Evolutionary conservation across 768 basidiomycete species (phyloP), one percentile per base, ranked within the genome.

Genomic region (Lactarius pseudohatsudake): DNA sequence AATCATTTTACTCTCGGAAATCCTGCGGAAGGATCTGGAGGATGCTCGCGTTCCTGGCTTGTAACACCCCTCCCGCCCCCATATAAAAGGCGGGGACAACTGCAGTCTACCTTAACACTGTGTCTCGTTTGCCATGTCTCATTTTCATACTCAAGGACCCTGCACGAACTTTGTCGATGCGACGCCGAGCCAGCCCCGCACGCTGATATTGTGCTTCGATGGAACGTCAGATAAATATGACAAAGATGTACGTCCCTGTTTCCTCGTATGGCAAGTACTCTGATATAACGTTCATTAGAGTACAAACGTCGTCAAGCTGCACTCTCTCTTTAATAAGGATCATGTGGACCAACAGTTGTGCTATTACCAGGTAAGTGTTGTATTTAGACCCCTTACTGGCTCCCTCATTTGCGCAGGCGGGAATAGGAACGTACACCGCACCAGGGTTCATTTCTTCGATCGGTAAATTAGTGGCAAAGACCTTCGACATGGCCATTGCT

Each of bases 401-500:
- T 64, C 20, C 26, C 30, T 18, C 61, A 7, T 32, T 41, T 13
- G 5, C 28, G 18, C 53, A 40, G 38, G 38, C 38, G 0, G 38
- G 38, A 15, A 10, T 40, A 15, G 38, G 38, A 40, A 40, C 38
- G 38, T 40, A 40, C 76, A 77, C 86, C 79, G 72, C 79, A 79
- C 86, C 89, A 1, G 87, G 89, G 0, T 80, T 84, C 16, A 86
- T 91, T n/a, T 82, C 85, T 1, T 86, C 89, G 1, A 1, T 86
- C 15, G 11, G 84, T 69, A 74, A 79, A 53, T 83, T 84, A 83
- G 69, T 79, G 0, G 89, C 88, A 10, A 86, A 85, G 71, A 72
- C 87, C 15, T 65, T 87, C 41, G 91, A 93, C 70, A 74, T 82
- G 57, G 90, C 88, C 0, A 76, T 91, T 63, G 91, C 91, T 26